Evolutionary conservation across 1,139 yeast species (phyloP), one percentile per base, ranked within the genome.

Genomic region (Lodderomyces parapsilosis): DNA sequence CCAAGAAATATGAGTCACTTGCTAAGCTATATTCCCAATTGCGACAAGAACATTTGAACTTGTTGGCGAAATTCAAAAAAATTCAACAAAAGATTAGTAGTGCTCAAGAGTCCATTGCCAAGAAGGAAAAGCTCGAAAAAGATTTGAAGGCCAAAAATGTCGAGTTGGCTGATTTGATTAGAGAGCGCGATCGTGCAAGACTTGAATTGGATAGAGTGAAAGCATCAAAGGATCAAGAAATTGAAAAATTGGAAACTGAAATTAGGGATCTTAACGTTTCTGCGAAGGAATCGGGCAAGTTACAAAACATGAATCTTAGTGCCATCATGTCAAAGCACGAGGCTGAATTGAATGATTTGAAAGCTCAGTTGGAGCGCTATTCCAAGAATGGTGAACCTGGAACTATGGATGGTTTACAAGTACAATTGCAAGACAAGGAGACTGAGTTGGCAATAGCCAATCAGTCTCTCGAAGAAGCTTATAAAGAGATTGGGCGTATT

Each of bases 1-100:
- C 88, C 47, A 80, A 79, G 46, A 91, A 91, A 65, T 91, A 91
- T 62, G 96, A 90, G 58, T 80, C 95, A 0, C 74, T 91, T 52
- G 97, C 97, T 4, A 88, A 89, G 58, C 72, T 91, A 49, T 91
- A 91, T 60, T 85, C 96, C 2, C 96, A 90, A 63, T 74, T 91
- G 53, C 85, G 97, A 56, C 95, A 88, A 64, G 97, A 91, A 62
- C 97, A 91, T 62, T 74, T 91, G 58, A 87, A 84, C 49, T 68
- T 90, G 49, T 74, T 91, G 55, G 76, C 87, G 39, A 86, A 86
- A 58, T 86, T 86, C 58, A 91, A 91, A 60, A 85, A 86, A 53
- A 77, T 86, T 44, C 96, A 90, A 63, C 89, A 90, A 54, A 88
- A 87, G 62, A 95, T 94, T 7, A 86, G 91, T 23, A 86, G 95